Percentiles rank a stretch among this genome's conserved stretches.
phyloP scores from a whole-genome alignment of 371 early-diverging fungal genomes.

The Entomophthora muscae region DNA sequence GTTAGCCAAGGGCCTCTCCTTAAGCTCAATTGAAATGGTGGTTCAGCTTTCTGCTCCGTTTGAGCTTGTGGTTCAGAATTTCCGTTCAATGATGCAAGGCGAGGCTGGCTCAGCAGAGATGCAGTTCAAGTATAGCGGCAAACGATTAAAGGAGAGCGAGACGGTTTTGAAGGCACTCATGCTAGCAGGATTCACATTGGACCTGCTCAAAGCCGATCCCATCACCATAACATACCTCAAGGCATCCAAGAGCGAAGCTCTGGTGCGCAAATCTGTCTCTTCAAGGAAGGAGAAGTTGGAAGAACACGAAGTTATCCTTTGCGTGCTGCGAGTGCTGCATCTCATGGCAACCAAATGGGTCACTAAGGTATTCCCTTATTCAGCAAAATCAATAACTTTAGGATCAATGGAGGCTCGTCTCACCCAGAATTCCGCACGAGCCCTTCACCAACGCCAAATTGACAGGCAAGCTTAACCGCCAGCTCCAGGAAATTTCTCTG shows the following conservation, averaged over 20 bases:
- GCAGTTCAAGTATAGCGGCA: no score
- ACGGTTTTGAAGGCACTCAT: slow-evolving; percentile 29
- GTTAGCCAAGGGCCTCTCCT: no score
- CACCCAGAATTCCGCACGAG: slow-evolving; percentile 16
- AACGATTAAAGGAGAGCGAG: slow-evolving; percentile 17
- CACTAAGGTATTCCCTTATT: no score
- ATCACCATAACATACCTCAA: slow-evolving; percentile 11
- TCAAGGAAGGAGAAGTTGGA: no score
- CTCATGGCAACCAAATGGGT: not conserved
- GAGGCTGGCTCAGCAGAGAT: no score
- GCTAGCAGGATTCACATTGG: slow-evolving; percentile 26
- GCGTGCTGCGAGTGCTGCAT: not conserved
- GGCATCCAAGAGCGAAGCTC: not conserved
- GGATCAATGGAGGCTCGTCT: not conserved
- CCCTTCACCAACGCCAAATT: slow-evolving; percentile 64
- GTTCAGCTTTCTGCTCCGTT: no score
- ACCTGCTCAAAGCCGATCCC: slow-evolving; percentile 17
- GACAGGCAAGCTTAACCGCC: slow-evolving; percentile 63
- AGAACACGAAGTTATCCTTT: slow-evolving; percentile 5
- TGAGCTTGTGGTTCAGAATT: no score
- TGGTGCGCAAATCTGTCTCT: not conserved
- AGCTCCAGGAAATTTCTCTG: slow-evolving; percentile 72
- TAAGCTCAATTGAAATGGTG: no score
- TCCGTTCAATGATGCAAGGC: no score
- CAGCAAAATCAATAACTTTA: no score